These are phyloP conservation scores for Cyberlindnera japonica DNA, from an alignment of 805 yeast genomes.

Conservation along the genomic window DNA sequence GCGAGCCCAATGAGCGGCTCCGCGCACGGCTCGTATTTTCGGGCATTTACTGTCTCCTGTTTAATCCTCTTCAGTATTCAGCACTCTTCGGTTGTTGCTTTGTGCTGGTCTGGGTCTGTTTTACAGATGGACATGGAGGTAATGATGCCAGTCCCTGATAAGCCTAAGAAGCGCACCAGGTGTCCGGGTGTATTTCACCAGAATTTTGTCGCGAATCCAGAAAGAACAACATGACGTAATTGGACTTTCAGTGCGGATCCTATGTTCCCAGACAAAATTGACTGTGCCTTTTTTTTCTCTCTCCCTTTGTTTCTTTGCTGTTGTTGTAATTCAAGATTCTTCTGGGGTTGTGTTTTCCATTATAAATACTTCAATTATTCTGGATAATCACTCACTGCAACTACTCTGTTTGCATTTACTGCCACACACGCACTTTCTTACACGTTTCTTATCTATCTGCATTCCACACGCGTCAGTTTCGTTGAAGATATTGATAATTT, in stretches of 20 bases:
- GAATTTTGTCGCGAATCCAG: background rate
- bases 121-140: background rate
- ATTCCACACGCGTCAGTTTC: background rate
- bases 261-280: background rate
- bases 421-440: background rate
- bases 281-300: background rate
- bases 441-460: background rate
- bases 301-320: background rate
- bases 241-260: background rate
- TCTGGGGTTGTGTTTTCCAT: background rate
- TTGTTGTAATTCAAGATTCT: background rate
- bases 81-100: background rate
- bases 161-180: background rate
- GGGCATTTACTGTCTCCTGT: background rate
- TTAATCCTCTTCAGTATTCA: background rate
- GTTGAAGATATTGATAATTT: background rate
- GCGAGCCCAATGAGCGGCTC: background rate
- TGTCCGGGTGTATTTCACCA: background rate
- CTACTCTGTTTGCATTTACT: background rate
- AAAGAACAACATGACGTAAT: background rate
- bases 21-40: background rate
- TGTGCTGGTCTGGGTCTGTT: background rate
- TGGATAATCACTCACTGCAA: background rate
- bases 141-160: background rate
- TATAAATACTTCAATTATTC: background rate